phyloP scores from a whole-genome alignment of 2,329 filamentous ascomycete genomes.

The Penicillium corylophilum region DNA sequence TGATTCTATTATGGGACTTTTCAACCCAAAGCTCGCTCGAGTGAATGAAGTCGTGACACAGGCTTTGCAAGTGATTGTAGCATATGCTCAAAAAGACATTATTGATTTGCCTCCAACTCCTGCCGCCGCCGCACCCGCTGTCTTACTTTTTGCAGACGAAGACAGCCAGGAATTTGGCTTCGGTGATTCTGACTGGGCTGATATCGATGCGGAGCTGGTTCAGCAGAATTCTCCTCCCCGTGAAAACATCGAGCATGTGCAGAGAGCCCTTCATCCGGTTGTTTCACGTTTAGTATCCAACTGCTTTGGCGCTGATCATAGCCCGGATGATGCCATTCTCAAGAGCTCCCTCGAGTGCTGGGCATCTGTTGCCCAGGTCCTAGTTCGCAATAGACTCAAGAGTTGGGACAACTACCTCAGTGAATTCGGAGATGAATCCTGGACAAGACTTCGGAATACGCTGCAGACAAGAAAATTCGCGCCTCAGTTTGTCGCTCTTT shows the following conservation, averaged over 20 bases:
- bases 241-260: conserved; percentile 33
- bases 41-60: conserved; percentile 50
- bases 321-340: conserved; percentile 56
- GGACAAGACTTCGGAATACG: conserved; percentile 47
- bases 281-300: conserved; percentile 59
- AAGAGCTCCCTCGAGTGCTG: conserved; percentile 55
- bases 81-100: conserved; percentile 39
- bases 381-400: conserved; percentile 48
- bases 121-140: conserved; percentile 17
- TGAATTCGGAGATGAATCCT: conserved; percentile 53
- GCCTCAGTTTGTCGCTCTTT: conserved; percentile 46
- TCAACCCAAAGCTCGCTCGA: conserved; percentile 49
- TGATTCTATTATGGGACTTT: conserved; percentile 51
- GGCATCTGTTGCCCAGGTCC: conserved; percentile 49
- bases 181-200: conserved; percentile 48
- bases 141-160: conserved; percentile 46
- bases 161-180: conserved; percentile 64
- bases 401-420: conserved; percentile 59
- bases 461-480: conserved; percentile 50
- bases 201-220: conserved; percentile 49
- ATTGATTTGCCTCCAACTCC: conserved; percentile 17
- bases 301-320: conserved; percentile 59
- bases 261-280: conserved; percentile 48
- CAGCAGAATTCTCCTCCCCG: conserved; percentile 26
- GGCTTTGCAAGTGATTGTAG: conserved; percentile 48